Evolutionary conservation across 2,329 filamentous ascomycete species (phyloP).

Genomic region (Colletotrichum aenigma): DNA sequence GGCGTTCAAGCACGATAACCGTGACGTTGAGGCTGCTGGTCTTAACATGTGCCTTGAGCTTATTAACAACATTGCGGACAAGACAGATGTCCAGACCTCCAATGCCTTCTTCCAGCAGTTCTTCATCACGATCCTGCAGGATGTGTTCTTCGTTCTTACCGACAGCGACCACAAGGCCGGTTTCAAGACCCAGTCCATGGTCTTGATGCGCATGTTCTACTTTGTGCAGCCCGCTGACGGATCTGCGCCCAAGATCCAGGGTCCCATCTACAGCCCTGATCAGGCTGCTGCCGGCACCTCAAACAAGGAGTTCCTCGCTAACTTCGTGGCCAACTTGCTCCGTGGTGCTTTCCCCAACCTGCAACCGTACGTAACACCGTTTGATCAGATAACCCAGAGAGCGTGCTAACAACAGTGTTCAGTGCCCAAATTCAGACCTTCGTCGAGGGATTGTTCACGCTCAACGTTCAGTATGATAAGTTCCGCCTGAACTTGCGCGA

Average conservation of each 20-base stretch:
- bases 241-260: constrained; percentile 81
- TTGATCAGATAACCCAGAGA: not conserved
- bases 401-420: constrained; percentile 35
- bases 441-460: constrained; percentile 85
- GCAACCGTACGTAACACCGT: constrained; percentile 70
- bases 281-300: constrained; percentile 83
- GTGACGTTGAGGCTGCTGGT: constrained; percentile 94
- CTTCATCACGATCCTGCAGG: constrained; percentile 93
- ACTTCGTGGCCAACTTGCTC: constrained; percentile 84
- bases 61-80: constrained; percentile 94
- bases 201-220: constrained; percentile 95
- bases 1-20: constrained; percentile 99
- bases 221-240: constrained; percentile 79
- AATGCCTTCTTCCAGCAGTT: constrained; percentile 98
- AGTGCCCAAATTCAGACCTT: constrained; percentile 89
- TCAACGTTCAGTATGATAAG: constrained; percentile 87
- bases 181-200: constrained; percentile 96
- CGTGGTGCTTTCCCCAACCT: constrained; percentile 94
- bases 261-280: constrained; percentile 85
- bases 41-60: constrained; percentile 98
- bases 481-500: constrained; percentile 97
- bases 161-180: constrained; percentile 98
- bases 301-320: constrained; percentile 89
- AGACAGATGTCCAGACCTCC: constrained; percentile 79
- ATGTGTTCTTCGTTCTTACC: constrained; percentile 97